Percentiles rank a stretch among this genome's conserved stretches.
These are phyloP conservation scores for Xylariaceae sp. DNA, from an alignment of 2,329 filamentous ascomycete species.

Conservation along the genomic window DNA sequence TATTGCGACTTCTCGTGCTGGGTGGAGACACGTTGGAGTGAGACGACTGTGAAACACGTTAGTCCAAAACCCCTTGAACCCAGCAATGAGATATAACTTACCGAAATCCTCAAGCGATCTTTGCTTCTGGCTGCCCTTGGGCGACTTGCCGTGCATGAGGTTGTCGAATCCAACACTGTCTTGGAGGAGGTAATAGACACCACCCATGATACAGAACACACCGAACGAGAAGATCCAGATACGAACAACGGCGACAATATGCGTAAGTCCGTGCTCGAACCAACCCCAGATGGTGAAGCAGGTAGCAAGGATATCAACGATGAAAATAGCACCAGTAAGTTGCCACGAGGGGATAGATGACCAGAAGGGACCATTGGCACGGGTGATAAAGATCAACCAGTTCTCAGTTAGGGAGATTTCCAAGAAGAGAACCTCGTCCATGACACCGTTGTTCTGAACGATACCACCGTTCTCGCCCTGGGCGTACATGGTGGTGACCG, in stretches of 20 bases:
- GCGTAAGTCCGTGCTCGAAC: constrained; percentile 70
- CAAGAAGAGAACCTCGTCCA: constrained; percentile 84
- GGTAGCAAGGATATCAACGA: constrained; percentile 83
- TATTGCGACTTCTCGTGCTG: constrained; percentile 89
- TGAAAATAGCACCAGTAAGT: constrained; percentile 73
- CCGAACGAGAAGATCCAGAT: constrained; percentile 92
- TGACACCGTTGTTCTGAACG: constrained; percentile 83
- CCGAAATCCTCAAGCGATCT: constrained; percentile 86
- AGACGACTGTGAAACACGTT: constrained; percentile 69
- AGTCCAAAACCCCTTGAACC: constrained; percentile 40
- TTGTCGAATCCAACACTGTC: constrained; percentile 84
- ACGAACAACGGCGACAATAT: constrained; percentile 82
- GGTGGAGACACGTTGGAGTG: constrained; percentile 85
- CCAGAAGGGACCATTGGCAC: constrained; percentile 92
- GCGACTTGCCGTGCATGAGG: constrained; percentile 88
- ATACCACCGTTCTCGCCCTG: constrained; percentile 71
- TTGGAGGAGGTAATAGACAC: constrained; percentile 77
- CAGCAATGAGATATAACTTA: constrained; percentile 51
- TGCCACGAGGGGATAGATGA: constrained; percentile 88
- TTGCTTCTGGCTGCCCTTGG: constrained; percentile 81
- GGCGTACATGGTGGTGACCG: constrained; percentile 81
- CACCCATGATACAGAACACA: constrained; percentile 80
- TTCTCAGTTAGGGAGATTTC: constrained; percentile 91
- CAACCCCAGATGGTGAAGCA: constrained; percentile 85
- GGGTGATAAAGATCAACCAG: constrained; percentile 96